phyloP scores from a whole-genome alignment of 176 grass and related monocot genomes.

The Musa schizocarpa region DNA sequence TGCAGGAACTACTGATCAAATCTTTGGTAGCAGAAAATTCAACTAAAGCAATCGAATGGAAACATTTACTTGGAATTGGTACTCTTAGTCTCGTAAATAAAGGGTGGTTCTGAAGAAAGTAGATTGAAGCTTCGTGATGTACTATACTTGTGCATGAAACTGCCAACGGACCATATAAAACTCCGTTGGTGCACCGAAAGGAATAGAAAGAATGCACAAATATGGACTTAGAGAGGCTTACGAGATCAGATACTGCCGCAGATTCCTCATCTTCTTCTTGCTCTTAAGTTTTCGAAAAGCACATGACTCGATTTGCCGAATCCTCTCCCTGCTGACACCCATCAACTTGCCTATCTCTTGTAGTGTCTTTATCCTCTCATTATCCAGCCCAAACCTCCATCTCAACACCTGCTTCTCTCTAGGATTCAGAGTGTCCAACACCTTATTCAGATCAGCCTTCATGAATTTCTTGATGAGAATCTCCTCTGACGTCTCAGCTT shows the following conservation, averaged over 20 bases:
- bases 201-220: too few species aligned
- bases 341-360: conserved; percentile 54
- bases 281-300: conserved; percentile 67
- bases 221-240: not conserved
- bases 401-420: conserved; percentile 65
- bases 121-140: too few species aligned
- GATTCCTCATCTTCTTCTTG: conserved; percentile 44
- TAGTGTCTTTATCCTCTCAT: conserved; percentile 50
- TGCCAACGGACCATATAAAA: too few species aligned
- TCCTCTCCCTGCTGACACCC: conserved; percentile 74
- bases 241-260: conserved; percentile 48
- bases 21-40: too few species aligned
- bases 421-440: conserved; percentile 51
- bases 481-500: conserved; percentile 56
- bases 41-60: too few species aligned
- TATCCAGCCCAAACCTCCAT: conserved; percentile 65
- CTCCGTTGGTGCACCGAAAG: too few species aligned
- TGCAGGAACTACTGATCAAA: too few species aligned
- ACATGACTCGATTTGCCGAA: conserved; percentile 61
- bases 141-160: too few species aligned
- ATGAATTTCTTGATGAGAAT: conserved; percentile 48
- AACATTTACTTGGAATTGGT: too few species aligned
- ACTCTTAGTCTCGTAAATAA: too few species aligned
- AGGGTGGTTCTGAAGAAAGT: too few species aligned
- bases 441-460: conserved; percentile 54